These are phyloP conservation scores for Phytophthora fragariae DNA, from an alignment of 352 stramenopile genomes.

Conservation along the genomic window DNA sequence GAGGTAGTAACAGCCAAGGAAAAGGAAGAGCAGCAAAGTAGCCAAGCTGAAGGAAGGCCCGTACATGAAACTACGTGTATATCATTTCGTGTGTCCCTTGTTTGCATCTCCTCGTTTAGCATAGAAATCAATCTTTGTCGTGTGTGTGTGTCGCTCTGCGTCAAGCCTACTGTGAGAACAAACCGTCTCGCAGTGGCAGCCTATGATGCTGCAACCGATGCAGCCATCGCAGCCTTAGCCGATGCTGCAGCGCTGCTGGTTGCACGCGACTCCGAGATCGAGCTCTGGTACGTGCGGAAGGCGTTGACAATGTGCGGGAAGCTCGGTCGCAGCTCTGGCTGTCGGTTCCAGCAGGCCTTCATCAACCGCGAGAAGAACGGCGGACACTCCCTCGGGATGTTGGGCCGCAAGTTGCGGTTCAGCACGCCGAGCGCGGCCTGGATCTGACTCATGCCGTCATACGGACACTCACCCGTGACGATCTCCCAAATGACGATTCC, in stretches of 20 bases:
- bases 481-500: slow-evolving; percentile 94
- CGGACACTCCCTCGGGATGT: slow-evolving; percentile 68
- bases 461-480: slow-evolving; percentile 86
- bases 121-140: slow-evolving; percentile 27
- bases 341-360: slow-evolving; percentile 80
- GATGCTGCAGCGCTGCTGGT: slow-evolving; percentile 47
- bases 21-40: too few relatives aligned
- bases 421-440: slow-evolving; percentile 74
- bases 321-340: slow-evolving; percentile 69
- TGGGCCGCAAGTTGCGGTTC: slow-evolving; percentile 74
- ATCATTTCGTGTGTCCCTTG: slow-evolving; percentile 33
- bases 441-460: slow-evolving; percentile 89
- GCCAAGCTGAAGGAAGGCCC: too few relatives aligned
- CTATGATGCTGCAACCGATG: slow-evolving; percentile 51
- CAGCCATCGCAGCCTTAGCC: slow-evolving; percentile 51
- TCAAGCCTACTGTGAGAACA: slow-evolving; percentile 11
- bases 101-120: slow-evolving; percentile 29
- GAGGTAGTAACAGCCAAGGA: too few relatives aligned
- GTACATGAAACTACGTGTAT: slow-evolving; percentile 38
- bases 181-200: slow-evolving; percentile 10
- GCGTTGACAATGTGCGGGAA: slow-evolving; percentile 78
- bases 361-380: slow-evolving; percentile 76
- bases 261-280: slow-evolving; percentile 54
- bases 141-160: slow-evolving; percentile 14
- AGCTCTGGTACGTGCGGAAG: slow-evolving; percentile 65